Base-by-base conservation (phyloP, 129 eudicot genomes). In the Pittosporum tobira region DNA sequence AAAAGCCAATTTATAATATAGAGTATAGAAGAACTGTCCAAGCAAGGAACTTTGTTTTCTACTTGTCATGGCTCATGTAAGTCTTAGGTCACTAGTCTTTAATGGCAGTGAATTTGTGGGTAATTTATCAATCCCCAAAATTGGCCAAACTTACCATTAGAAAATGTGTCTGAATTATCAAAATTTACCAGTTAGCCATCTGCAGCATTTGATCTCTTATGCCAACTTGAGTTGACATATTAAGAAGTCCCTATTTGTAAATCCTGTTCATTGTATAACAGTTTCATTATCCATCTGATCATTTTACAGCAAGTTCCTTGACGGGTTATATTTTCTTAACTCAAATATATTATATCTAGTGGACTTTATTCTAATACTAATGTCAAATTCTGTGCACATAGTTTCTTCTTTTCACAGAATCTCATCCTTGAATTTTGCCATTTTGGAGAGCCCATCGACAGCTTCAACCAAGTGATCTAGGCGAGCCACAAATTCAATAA, bases 381-480 rank as follows among this genome's bases (percentile, higher is more conserved):
- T 31, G 45, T 31, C 15, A 5, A 45, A 40, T 22, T 25, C 15
- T 24, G 44, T 13, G 64, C 38, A 26, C 53, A 15, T 49, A 30
- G 25, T 38, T 44, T 27, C 50, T 50, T 51, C 63, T 24, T 10
- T 27, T 65, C 42, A 83, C 14, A 64, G 27, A 57, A 42, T 48
- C 52, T 77, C 81, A 19, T 59, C 72, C 63, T 74, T 62, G 74
- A 79, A 82, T 63, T 73, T 77, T 42, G 83, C 91, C 88, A 79
- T 65, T 61, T 48, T 71, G 28, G 88, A 68, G 38, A 87, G 88
- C 48, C 71, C 71, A 31, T 79, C 80, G 3, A 82, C 95, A 34
- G 90, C 90, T 52, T 82, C 90, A 76, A 85, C 95, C 71, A 85
- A 71, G 63, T 79, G 95, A 74, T 85, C 95, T 44, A 85, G 90